Evolutionary conservation across 257 asterid genomes (phyloP), one percentile per base, ranked within the genome.

Genomic region (Perilla frutescens): DNA sequence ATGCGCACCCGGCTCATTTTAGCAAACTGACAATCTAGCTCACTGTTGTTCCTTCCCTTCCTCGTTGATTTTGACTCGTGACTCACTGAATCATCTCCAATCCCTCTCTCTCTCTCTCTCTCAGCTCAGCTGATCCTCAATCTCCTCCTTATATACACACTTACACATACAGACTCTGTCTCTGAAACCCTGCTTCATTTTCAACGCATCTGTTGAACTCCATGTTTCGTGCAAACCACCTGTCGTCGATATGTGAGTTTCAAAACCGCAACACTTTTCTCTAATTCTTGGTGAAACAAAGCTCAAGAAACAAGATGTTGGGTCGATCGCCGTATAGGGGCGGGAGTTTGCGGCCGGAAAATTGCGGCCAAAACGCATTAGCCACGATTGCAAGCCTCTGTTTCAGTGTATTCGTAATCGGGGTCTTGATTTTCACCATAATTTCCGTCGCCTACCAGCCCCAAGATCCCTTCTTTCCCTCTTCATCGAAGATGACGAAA

Each of bases 361-460:
- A 78, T 73, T 70, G 87, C 7, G 91, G 91, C 41, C 96, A 84
- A 37, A 85, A 88, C 77, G 90, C 89, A 4, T 45, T 84, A 37
- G 76, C 87, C 44, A 68, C 84, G 84, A 80, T 84, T 4, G 90
- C 88, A 66, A 84, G 84, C 10, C 86, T 90, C 31, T 87, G 96
- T 80, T 89, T 90, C 80, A 70, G 82, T 15, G 55, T 85, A 14
- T 87, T 87, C 72, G 92, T 89, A 2, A 54, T 84, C 13, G 96
- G 89, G 72, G 86, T 85, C 48, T 66, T 90, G 76, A 78, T 92
- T 74, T 84, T 90, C 83, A 88, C 91, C 68, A 77, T 87, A 57
- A 81, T 90, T 40, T 86, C 93, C 72, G 90, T 84, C 8, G 83
- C 89, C 50, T 86, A 81, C 78, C 73, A 84, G 15, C 89, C 90